Conservation (phyloP, 495 filamentous ascomycete species). For the Penicillium manginii region DNA sequence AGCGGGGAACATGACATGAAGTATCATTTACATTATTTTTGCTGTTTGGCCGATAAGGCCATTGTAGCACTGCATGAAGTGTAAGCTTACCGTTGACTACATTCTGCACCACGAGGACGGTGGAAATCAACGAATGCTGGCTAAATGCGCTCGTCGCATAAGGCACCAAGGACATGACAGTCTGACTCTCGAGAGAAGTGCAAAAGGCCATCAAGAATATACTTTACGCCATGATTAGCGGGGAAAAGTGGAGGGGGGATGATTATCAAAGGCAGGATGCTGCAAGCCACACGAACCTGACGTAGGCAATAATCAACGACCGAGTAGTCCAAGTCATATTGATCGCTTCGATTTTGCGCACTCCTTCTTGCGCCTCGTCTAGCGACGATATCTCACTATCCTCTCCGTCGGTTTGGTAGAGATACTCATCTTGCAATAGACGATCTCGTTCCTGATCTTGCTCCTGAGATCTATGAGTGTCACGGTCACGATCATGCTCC, state of each 20-base stretch:
- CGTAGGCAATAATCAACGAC: conserved; percentile 57
- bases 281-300: conserved; percentile 47
- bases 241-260: conserved; percentile 1
- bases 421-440: conserved; percentile 37
- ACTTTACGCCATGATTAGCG: conserved; percentile 38
- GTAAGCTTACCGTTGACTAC: conserved; percentile 57
- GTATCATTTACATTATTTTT: too few species aligned
- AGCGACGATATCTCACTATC: conserved; percentile 28
- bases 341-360: conserved; percentile 60
- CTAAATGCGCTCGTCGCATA: conserved; percentile 65
- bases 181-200: conserved; percentile 60
- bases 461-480: conserved; percentile 34
- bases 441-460: conserved; percentile 39
- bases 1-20: not conserved
- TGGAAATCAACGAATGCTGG: conserved; percentile 60
- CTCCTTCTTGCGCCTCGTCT: conserved; percentile 55
- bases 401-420: conserved; percentile 33
- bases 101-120: conserved; percentile 59
- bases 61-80: not conserved
- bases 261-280: conserved; percentile 5
- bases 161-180: conserved; percentile 55
- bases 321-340: conserved; percentile 58
- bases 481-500: conserved; percentile 11
- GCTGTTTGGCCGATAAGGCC: not conserved
- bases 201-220: conserved; percentile 61